A percentile compares a stretch with the other conserved stretches of the same genome.
These are phyloP conservation scores for Dysphania ambrosioides DNA, from an alignment of 148 eudicot genomes.

Conservation along the genomic window DNA sequence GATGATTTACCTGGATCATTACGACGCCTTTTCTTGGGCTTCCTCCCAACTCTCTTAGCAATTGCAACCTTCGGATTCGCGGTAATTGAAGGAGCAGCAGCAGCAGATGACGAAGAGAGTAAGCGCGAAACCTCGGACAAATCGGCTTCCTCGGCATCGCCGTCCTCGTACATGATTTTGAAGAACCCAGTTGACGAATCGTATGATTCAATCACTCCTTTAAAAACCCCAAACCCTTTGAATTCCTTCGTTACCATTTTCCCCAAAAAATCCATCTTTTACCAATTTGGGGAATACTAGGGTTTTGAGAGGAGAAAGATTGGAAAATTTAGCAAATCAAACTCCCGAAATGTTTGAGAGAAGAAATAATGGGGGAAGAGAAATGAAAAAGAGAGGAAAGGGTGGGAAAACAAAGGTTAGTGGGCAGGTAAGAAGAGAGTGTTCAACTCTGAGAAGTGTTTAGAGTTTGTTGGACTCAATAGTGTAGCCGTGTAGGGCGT, in stretches of 20 bases:
- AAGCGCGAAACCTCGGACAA: constrained; percentile 29
- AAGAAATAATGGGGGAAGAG: background rate
- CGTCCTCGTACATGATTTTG: constrained; percentile 52
- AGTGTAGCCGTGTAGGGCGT: no score
- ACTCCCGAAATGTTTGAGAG: constrained; percentile 11
- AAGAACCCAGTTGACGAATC: constrained; percentile 49
- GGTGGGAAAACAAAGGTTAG: background rate
- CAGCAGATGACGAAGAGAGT: constrained; percentile 14
- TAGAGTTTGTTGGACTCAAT: no score
- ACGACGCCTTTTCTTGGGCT: constrained; percentile 42
- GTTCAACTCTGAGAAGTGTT: no score
- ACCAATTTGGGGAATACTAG: constrained; percentile 20
- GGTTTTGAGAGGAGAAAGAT: constrained; percentile 16
- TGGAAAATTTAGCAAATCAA: background rate
- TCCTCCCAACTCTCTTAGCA: constrained; percentile 30
- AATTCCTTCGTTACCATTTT: constrained; percentile 54
- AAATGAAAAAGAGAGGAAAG: background rate
- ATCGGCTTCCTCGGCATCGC: constrained; percentile 60
- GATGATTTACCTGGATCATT: constrained; percentile 42
- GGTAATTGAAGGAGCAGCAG: background rate
- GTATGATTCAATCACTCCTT: constrained; percentile 52
- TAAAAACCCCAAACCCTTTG: constrained; percentile 46
- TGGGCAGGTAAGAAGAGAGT: no score
- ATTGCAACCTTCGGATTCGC: constrained; percentile 16
- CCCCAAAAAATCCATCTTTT: constrained; percentile 61